These are phyloP conservation scores for Botrytis deweyae DNA, from an alignment of 2,329 filamentous ascomycete genomes.

Conservation along the genomic window DNA sequence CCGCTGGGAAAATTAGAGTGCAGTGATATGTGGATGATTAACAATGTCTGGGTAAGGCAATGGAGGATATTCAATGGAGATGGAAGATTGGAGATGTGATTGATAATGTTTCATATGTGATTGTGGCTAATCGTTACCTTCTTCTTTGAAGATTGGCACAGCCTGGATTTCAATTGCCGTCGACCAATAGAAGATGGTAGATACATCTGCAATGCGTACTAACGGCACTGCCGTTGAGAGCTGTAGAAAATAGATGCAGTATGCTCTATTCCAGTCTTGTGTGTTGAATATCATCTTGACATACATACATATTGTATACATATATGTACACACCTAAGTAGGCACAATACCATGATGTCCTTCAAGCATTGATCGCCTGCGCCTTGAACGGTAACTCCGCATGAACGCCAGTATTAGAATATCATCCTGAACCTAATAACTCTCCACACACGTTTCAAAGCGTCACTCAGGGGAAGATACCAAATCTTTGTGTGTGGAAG, in stretches of 20 bases:
- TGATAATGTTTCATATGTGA: conserved; percentile 13
- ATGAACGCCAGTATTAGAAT: background rate
- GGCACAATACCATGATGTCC: background rate
- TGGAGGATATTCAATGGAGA: background rate
- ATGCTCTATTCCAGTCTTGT: background rate
- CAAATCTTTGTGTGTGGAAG: background rate
- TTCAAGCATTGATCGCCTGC: background rate
- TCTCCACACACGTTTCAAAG: conserved; percentile 5
- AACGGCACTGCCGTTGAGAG: background rate
- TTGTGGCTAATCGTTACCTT: conserved; percentile 1
- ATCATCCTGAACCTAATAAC: background rate
- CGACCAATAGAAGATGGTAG: background rate
- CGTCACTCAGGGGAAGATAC: background rate
- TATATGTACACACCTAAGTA: background rate
- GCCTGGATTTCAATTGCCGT: background rate
- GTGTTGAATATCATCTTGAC: background rate
- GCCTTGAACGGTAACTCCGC: background rate
- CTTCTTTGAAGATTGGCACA: background rate
- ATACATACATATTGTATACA: background rate
- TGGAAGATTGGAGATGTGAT: background rate
- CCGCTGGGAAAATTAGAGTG: conserved; percentile 1
- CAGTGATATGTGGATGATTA: background rate
- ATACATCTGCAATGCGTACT: background rate
- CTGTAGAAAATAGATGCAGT: background rate
- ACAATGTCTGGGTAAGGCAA: background rate